These are phyloP conservation scores for Deuterostichococcus epilithicus DNA, from an alignment of 139 green algal species.

Conservation along the genomic window DNA sequence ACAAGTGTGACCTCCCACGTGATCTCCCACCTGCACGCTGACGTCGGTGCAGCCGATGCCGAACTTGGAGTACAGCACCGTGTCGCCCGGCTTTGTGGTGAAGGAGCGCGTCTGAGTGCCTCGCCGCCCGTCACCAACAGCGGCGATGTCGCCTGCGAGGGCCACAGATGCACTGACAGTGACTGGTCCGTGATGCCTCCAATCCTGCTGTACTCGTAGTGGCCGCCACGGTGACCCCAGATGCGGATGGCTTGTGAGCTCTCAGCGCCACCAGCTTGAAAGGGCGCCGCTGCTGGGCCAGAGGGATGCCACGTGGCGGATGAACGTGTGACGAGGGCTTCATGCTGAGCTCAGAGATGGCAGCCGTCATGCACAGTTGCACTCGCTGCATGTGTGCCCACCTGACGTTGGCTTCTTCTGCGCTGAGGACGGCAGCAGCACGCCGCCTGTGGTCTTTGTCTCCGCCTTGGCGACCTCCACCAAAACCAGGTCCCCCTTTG, in stretches of 20 bases:
- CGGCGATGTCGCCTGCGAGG: conserved; percentile 58
- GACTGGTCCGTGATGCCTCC: no score
- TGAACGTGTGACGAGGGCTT: background rate
- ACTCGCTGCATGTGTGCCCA: background rate
- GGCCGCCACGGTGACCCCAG: no score
- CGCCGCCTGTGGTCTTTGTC: conserved; percentile 74
- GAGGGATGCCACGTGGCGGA: no score
- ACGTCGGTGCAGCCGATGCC: conserved; percentile 89
- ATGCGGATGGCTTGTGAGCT: no score
- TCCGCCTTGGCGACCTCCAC: conserved; percentile 83
- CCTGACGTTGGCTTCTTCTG: conserved; percentile 72
- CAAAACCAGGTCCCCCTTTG: conserved; percentile 85
- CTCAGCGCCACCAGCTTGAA: no score
- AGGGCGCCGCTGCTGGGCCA: no score
- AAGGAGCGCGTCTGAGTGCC: conserved; percentile 46
- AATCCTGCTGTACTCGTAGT: no score
- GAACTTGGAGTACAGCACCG: conserved; percentile 94
- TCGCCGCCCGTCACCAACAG: conserved; percentile 58
- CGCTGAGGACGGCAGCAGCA: conserved; percentile 80
- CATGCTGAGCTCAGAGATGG: background rate
- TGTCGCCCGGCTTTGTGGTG: conserved; percentile 54
- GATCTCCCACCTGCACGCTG: conserved; percentile 29
- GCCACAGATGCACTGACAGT: background rate
- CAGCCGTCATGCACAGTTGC: background rate
- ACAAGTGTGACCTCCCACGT: background rate